These are phyloP conservation scores for Aspergillus piperis DNA, from an alignment of 2,329 filamentous ascomycete genomes.

Conservation along the genomic window DNA sequence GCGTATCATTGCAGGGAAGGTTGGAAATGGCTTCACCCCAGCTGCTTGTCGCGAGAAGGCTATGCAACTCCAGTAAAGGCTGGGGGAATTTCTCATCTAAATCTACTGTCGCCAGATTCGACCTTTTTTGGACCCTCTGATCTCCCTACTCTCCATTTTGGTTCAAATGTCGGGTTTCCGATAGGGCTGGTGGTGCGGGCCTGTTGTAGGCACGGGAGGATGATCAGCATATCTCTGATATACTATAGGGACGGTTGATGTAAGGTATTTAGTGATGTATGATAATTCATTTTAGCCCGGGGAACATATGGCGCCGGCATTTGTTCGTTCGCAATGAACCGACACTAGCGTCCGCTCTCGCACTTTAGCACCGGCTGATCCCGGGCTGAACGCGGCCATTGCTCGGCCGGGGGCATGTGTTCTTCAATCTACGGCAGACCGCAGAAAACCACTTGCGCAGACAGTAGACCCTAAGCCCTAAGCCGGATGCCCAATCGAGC, in stretches of 20 bases:
- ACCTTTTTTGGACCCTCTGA: constrained; percentile 8
- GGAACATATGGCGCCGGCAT: constrained; percentile 4
- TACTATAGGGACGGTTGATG: constrained; percentile 18
- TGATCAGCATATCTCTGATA: constrained; percentile 13
- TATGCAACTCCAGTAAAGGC: constrained; percentile 38
- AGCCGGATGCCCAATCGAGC: constrained; percentile 25
- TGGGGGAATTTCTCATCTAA: constrained; percentile 4
- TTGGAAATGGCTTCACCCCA: constrained; percentile 86
- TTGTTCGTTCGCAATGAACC: not conserved
- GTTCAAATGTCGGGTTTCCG: not conserved
- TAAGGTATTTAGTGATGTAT: constrained; percentile 18
- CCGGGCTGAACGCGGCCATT: not conserved
- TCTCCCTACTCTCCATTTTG: not conserved
- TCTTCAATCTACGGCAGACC: not conserved
- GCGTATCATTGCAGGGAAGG: constrained; percentile 87
- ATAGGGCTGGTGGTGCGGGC: constrained; percentile 6
- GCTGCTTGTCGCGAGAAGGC: constrained; percentile 82
- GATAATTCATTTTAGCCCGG: constrained; percentile 15
- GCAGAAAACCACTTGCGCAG: not conserved
- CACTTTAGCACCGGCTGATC: not conserved
- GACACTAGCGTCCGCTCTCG: constrained; percentile 5
- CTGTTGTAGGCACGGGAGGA: constrained; percentile 13
- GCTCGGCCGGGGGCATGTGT: not conserved
- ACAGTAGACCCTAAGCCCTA: constrained; percentile 16
- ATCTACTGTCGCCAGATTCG: constrained; percentile 3